These are phyloP conservation scores for Chaetomiaceae sp. DNA, from an alignment of 2,329 filamentous ascomycete species.

Conservation along the genomic window DNA sequence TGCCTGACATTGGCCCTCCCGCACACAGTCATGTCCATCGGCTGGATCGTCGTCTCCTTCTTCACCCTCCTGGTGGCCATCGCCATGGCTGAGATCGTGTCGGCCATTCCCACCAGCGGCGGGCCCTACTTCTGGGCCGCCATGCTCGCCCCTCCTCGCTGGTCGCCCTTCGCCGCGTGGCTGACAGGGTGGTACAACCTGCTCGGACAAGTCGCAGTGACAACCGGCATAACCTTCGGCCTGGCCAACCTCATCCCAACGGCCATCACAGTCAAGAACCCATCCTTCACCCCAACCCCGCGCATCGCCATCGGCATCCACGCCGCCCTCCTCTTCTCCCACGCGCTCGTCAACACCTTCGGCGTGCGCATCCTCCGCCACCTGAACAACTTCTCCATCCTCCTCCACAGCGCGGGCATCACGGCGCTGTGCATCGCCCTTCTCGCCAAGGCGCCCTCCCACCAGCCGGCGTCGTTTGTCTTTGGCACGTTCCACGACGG, in stretches of 20 bases:
- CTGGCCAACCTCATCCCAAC: slow-evolving; percentile 37
- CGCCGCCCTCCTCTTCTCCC: slow-evolving; percentile 50
- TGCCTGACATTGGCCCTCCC: too few relatives aligned
- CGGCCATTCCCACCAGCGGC: slow-evolving; percentile 53
- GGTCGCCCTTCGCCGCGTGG: slow-evolving; percentile 37
- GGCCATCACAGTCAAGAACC: slow-evolving; percentile 34
- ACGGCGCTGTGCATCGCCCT: slow-evolving; percentile 50
- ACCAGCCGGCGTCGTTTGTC: slow-evolving; percentile 51
- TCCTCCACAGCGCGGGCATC: slow-evolving; percentile 50
- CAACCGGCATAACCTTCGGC: slow-evolving; percentile 39
- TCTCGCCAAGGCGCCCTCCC: slow-evolving; percentile 52
- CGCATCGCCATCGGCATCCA: slow-evolving; percentile 54
- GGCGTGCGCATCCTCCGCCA: slow-evolving; percentile 51
- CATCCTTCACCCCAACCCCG: slow-evolving; percentile 38
- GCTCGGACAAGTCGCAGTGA: slow-evolving; percentile 39
- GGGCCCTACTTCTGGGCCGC: slow-evolving; percentile 59
- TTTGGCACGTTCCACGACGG: slow-evolving; percentile 42
- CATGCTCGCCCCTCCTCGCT: slow-evolving; percentile 45
- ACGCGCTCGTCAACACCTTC: slow-evolving; percentile 53
- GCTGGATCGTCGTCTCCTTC: slow-evolving; percentile 51
- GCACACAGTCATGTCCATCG: slow-evolving; percentile 50
- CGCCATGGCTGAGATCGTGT: slow-evolving; percentile 56
- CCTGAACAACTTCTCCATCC: slow-evolving; percentile 52
- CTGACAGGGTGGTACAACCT: slow-evolving; percentile 41
- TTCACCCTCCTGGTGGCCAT: slow-evolving; percentile 52